Conservation (phyloP, 1,139 yeast genomes). For the Candida sanyaensis region DNA sequence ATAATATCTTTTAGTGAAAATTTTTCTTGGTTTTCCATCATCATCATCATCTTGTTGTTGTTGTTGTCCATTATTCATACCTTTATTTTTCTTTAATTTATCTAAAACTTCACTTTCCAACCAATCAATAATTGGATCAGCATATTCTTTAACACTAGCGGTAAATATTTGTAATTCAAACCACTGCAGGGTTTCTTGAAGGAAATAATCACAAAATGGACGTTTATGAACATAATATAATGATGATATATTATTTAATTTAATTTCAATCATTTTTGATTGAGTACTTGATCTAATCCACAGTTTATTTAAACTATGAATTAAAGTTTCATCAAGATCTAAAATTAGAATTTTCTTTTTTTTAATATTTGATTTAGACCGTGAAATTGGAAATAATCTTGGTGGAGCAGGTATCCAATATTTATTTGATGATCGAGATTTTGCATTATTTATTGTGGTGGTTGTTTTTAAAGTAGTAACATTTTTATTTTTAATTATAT, state of each 20-base stretch:
- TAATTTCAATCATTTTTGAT: slow-evolving; percentile 84
- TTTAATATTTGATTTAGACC: slow-evolving; percentile 37
- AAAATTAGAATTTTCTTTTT: slow-evolving; percentile 71
- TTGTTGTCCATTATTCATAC: background rate
- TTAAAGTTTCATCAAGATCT: slow-evolving; percentile 91
- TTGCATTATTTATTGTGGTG: slow-evolving; percentile 18
- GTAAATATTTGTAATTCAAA: slow-evolving; percentile 88
- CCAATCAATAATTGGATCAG: slow-evolving; percentile 96
- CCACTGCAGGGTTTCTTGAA: slow-evolving; percentile 81
- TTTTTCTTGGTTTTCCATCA: slow-evolving; percentile 3
- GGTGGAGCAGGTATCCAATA: slow-evolving; percentile 53
- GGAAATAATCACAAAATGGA: slow-evolving; percentile 85
- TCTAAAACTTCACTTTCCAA: slow-evolving; percentile 47
- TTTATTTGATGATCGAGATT: slow-evolving; percentile 57
- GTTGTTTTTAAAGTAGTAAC: background rate
- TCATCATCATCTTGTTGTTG: background rate
- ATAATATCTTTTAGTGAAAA: slow-evolving; percentile 66
- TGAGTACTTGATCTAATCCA: slow-evolving; percentile 48
- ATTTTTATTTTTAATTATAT: slow-evolving; percentile 2
- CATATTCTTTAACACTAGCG: slow-evolving; percentile 92
- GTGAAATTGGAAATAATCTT: slow-evolving; percentile 42
- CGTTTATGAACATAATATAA: slow-evolving; percentile 89
- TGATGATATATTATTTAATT: slow-evolving; percentile 66
- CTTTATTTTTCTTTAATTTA: slow-evolving; percentile 11
- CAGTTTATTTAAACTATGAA: slow-evolving; percentile 81